A percentile compares a stretch with the other conserved stretches of the same genome.
These are phyloP conservation scores for Neonothopanus nambi DNA, from an alignment of 1,284 basidiomycete genomes.

Conservation along the genomic window DNA sequence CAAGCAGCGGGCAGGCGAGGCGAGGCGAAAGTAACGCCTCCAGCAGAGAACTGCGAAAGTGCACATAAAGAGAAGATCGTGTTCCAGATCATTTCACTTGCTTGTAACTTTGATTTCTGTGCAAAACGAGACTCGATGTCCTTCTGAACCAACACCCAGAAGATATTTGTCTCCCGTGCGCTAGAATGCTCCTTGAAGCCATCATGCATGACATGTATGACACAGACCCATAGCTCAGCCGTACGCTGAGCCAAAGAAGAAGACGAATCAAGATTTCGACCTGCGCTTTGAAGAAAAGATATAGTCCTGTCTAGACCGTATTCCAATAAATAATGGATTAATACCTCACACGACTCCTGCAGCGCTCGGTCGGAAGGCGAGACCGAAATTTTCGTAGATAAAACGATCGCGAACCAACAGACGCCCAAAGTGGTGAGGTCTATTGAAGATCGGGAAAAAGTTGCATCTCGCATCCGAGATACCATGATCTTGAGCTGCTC, in stretches of 20 bases:
- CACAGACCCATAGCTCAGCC: constrained; percentile 76
- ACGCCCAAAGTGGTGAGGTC: constrained; percentile 43
- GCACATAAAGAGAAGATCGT: constrained; percentile 70
- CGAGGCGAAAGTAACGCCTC: constrained; percentile 56
- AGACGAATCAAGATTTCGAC: constrained; percentile 23
- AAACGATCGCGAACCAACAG: constrained; percentile 66
- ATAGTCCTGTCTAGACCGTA: constrained; percentile 42
- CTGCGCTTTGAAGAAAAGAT: too few relatives aligned
- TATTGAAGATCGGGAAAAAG: constrained; percentile 28
- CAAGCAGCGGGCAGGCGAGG: constrained; percentile 64
- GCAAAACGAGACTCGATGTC: constrained; percentile 29
- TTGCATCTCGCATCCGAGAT: constrained; percentile 36
- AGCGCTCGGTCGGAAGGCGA: not conserved
- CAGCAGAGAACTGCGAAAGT: constrained; percentile 76
- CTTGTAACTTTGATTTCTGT: constrained; percentile 33
- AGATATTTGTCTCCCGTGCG: constrained; percentile 35
- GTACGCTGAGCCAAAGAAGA: constrained; percentile 32
- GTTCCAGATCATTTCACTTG: constrained; percentile 76
- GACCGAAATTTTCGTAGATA: constrained; percentile 36
- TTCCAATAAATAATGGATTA: constrained; percentile 55
- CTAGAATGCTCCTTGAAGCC: constrained; percentile 22
- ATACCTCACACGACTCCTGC: constrained; percentile 31
- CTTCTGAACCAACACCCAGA: constrained; percentile 48
- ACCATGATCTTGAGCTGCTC: constrained; percentile 43
- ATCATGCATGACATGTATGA: constrained; percentile 50